These are phyloP conservation scores for Rutstroemia sp. DNA, from an alignment of 2,329 filamentous ascomycete species.

Conservation along the genomic window DNA sequence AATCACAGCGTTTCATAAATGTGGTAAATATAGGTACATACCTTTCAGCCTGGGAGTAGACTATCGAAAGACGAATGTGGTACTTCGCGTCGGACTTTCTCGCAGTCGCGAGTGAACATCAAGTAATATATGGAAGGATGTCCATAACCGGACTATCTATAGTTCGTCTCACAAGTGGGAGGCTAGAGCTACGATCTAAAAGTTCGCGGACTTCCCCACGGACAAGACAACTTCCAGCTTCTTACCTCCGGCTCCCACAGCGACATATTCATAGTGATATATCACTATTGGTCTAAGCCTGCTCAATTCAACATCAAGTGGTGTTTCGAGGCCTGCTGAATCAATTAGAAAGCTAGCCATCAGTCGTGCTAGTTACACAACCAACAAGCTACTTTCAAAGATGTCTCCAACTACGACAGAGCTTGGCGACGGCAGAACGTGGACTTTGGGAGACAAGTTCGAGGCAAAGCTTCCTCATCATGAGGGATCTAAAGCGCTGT, in stretches of 20 bases:
- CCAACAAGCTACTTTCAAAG: not conserved
- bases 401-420: not conserved
- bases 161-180: not conserved
- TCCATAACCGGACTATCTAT: not conserved
- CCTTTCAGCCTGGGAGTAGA: no score
- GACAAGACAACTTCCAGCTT: not conserved
- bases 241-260: not conserved
- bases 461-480: conserved; percentile 18
- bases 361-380: not conserved
- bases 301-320: not conserved
- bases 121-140: no score
- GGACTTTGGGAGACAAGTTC: conserved; percentile 8
- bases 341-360: not conserved
- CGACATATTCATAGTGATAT: not conserved
- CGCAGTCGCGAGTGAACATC: no score
- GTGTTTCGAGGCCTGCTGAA: not conserved
- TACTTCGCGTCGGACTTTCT: no score
- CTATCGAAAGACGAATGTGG: no score
- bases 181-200: not conserved
- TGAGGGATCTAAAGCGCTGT: conserved; percentile 47
- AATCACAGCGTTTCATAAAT: no score
- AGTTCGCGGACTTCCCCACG: not conserved
- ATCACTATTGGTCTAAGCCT: no score
- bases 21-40: no score
- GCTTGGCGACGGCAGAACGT: conserved; percentile 3